Conservation (phyloP, 306 rosid genomes). For the Datisca glomerata region DNA sequence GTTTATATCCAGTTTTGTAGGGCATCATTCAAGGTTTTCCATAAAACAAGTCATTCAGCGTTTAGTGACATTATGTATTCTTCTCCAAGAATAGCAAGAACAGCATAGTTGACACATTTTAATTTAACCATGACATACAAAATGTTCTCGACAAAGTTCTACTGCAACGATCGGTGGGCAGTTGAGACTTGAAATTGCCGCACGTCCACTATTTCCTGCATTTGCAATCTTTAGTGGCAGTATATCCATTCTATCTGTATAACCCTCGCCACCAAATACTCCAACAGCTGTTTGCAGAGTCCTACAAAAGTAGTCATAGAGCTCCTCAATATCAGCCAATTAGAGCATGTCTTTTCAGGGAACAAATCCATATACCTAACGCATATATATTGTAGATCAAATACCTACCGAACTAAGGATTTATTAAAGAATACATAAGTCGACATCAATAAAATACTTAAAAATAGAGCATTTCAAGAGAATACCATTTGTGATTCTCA, state of each 20-base stretch:
- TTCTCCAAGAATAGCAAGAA: too few species aligned
- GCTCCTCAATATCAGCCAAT: slow-evolving; percentile 3
- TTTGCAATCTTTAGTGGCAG: slow-evolving; percentile 33
- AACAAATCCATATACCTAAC: too few species aligned
- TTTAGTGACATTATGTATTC: too few species aligned
- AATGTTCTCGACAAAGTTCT: slow-evolving; percentile 37
- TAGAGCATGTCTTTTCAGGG: slow-evolving; percentile 1
- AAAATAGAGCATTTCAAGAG: too few species aligned
- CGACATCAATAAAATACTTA: too few species aligned
- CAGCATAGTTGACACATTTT: neutral
- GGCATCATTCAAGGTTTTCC: too few species aligned
- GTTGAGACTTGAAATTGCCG: slow-evolving; percentile 32
- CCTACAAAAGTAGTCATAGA: slow-evolving; percentile 16
- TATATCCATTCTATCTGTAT: slow-evolving; percentile 22
- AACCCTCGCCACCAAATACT: slow-evolving; percentile 37
- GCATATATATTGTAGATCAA: too few species aligned
- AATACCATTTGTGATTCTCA: too few species aligned
- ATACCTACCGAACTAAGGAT: too few species aligned
- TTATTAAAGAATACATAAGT: too few species aligned
- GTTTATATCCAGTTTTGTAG: too few species aligned
- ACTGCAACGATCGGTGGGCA: slow-evolving; percentile 31
- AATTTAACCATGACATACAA: slow-evolving; percentile 16
- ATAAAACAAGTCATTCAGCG: too few species aligned
- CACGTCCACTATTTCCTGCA: slow-evolving; percentile 22
- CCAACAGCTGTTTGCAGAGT: slow-evolving; percentile 41